Conservation (phyloP, 2,329 filamentous ascomycete genomes). For the Aspergillus udagawae region DNA sequence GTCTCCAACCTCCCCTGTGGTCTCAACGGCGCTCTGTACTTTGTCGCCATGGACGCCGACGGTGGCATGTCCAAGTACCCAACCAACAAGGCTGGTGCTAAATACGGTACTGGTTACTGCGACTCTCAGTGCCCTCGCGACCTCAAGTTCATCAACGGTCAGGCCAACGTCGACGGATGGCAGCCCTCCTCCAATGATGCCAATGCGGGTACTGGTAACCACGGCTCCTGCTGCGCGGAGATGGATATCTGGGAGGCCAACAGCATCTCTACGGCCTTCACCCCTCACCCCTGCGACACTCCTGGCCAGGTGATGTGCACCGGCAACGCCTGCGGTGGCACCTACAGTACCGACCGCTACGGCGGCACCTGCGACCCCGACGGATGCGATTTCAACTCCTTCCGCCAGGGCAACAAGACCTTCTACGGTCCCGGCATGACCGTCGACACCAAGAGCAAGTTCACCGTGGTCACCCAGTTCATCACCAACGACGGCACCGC, state of each 20-base stretch:
- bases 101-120: constrained; percentile 62
- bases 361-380: constrained; percentile 63
- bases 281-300: constrained; percentile 60
- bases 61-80: constrained; percentile 53
- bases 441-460: constrained; percentile 56
- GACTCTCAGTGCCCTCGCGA: constrained; percentile 56
- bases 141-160: constrained; percentile 42
- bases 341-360: constrained; percentile 53
- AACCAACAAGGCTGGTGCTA: constrained; percentile 55
- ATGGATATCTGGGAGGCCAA: constrained; percentile 72
- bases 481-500: constrained; percentile 49
- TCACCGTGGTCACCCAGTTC: constrained; percentile 68
- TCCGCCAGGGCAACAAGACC: constrained; percentile 59
- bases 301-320: constrained; percentile 51
- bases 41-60: constrained; percentile 58
- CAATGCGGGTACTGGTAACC: constrained; percentile 51
- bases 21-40: constrained; percentile 68
- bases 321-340: constrained; percentile 51
- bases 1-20: constrained; percentile 65
- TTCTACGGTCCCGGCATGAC: constrained; percentile 61
- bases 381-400: constrained; percentile 68
- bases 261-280: constrained; percentile 59
- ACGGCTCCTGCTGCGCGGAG: constrained; percentile 63
- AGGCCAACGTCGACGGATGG: constrained; percentile 57
- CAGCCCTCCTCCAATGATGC: constrained; percentile 49